These are phyloP conservation scores for Grifola frondosa DNA, from an alignment of 1,284 basidiomycete species.

Conservation along the genomic window DNA sequence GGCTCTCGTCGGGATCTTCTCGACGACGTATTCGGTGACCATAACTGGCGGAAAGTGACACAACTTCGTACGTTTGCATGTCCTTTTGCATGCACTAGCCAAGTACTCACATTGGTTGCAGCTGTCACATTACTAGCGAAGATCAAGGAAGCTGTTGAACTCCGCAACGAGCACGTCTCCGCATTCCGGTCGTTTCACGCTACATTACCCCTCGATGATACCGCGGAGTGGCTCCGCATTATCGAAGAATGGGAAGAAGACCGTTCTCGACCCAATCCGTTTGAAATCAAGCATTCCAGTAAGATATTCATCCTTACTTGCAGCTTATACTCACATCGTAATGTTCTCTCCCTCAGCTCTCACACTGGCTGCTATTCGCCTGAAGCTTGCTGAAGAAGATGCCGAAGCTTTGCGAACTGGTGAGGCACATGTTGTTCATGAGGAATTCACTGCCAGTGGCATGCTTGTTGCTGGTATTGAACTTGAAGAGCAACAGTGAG, in stretches of 20 bases:
- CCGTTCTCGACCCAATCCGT: not conserved
- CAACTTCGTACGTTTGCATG: not conserved
- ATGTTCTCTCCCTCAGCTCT: not conserved
- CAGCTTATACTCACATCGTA: not conserved
- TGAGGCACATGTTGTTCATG: not conserved
- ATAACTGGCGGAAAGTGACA: constrained; percentile 1
- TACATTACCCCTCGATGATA: not conserved
- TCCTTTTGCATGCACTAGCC: too few relatives aligned
- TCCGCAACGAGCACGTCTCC: too few relatives aligned
- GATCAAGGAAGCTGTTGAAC: too few relatives aligned
- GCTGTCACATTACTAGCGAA: too few relatives aligned
- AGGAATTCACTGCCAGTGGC: not conserved
- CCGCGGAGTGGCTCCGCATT: not conserved
- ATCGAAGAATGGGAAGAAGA: not conserved
- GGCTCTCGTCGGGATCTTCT: constrained; percentile 1
- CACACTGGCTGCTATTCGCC: not conserved
- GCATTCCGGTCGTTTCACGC: too few relatives aligned
- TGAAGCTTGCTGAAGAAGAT: not conserved
- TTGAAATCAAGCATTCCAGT: not conserved
- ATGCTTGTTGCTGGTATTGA: not conserved
- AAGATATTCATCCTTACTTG: too few relatives aligned
- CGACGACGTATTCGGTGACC: not conserved
- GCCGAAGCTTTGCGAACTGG: not conserved
- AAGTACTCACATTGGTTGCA: too few relatives aligned
- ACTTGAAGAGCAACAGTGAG: not conserved